phyloP scores from a whole-genome alignment of 352 stramenopile genomes.

The Pythium coloratum region DNA sequence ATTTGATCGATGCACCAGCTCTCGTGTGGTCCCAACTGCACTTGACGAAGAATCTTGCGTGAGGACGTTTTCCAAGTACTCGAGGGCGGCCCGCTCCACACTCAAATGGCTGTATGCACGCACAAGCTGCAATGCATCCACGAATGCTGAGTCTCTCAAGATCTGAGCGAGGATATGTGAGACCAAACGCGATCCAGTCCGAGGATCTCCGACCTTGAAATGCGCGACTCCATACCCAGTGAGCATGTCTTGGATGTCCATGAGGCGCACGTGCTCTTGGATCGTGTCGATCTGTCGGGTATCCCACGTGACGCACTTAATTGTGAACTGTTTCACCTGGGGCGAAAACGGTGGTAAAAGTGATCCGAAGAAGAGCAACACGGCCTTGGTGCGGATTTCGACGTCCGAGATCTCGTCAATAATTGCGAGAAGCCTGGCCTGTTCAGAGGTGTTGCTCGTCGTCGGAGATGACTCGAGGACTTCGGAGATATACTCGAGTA shows the following conservation, averaged over 20 bases:
- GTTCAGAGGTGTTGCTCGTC: conserved; percentile 21
- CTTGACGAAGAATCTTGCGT: conserved; percentile 21
- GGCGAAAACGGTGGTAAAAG: conserved; percentile 57
- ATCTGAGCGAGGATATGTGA: conserved; percentile 63
- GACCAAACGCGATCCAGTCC: conserved; percentile 49
- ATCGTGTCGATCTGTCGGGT: conserved; percentile 48
- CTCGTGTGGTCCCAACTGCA: background rate
- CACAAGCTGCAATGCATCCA: conserved; percentile 61
- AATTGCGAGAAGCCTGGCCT: conserved; percentile 27
- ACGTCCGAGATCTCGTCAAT: conserved; percentile 29
- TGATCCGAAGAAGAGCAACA: conserved; percentile 32
- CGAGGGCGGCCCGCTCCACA: conserved; percentile 49
- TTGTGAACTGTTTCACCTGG: conserved; percentile 48
- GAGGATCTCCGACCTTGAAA: conserved; percentile 54
- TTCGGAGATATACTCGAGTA: conserved; percentile 34
- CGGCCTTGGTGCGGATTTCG: conserved; percentile 23
- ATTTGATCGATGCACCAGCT: conserved; percentile 28
- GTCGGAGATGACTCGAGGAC: conserved; percentile 22
- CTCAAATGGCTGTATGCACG: conserved; percentile 56
- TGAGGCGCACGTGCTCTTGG: conserved; percentile 62
- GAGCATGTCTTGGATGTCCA: conserved; percentile 82
- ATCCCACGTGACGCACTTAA: conserved; percentile 38
- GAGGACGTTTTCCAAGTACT: conserved; percentile 69
- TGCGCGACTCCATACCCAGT: conserved; percentile 53
- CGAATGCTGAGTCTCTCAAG: conserved; percentile 39